Conservation (phyloP, 768 basidiomycete genomes). For the Lactifluus subvellereus region DNA sequence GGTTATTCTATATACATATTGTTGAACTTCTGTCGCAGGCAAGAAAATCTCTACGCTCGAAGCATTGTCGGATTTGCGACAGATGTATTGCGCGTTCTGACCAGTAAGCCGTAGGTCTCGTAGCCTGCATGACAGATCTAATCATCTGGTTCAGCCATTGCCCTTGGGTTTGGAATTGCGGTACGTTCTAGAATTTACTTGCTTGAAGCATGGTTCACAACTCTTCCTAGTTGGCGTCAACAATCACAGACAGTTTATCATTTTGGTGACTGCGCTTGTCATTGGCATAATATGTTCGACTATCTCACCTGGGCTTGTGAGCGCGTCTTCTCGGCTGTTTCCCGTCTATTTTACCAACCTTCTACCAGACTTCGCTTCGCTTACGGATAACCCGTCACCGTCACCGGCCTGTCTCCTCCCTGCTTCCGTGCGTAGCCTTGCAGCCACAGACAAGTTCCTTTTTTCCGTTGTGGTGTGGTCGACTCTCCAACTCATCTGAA, state of each 20-base stretch:
- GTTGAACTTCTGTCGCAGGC: no score
- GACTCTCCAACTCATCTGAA: constrained; percentile 94
- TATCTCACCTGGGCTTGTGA: constrained; percentile 43
- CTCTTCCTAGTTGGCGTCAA: constrained; percentile 44
- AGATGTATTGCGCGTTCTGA: no score
- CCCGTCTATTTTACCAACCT: constrained; percentile 6
- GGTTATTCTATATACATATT: no score
- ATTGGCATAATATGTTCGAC: no score
- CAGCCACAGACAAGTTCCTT: constrained; percentile 75
- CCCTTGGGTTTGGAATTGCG: constrained; percentile 97
- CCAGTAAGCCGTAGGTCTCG: no score
- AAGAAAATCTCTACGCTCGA: no score
- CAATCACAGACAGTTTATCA: no score
- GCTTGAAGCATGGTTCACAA: constrained; percentile 7
- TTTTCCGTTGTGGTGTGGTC: constrained; percentile 79
- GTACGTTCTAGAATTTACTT: constrained; percentile 39
- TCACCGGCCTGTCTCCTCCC: constrained; percentile 38
- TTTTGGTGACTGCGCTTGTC: no score
- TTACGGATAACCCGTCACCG: constrained; percentile 35
- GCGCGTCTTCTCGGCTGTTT: constrained; percentile 29
- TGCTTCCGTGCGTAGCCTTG: constrained; percentile 59
- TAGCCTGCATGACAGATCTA: constrained; percentile 9
- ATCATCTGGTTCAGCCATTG: background rate
- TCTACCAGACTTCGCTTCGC: constrained; percentile 49
- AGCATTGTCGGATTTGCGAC: no score